Conservation (phyloP, 2,329 filamentous ascomycete species). For the Ramularia endophylla region DNA sequence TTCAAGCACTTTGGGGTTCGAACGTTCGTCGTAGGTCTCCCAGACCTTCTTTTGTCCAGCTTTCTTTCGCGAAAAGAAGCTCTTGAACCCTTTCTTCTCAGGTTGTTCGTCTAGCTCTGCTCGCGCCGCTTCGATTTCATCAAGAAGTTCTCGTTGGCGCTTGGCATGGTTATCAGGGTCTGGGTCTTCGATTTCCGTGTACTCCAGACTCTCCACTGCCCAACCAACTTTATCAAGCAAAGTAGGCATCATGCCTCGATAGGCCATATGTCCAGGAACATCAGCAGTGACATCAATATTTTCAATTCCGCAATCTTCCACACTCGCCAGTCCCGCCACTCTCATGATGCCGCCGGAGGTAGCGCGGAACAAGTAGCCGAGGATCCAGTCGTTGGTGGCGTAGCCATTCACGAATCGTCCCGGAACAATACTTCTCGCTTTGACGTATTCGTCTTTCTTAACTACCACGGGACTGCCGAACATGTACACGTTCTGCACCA, state of each 20-base stretch:
- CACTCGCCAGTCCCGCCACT: constrained; percentile 73
- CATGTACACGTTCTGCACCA: constrained; percentile 92
- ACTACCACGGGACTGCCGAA: constrained; percentile 91
- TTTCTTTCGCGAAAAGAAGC: constrained; percentile 79
- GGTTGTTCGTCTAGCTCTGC: constrained; percentile 77
- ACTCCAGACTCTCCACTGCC: constrained; percentile 88
- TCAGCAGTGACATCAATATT: constrained; percentile 82
- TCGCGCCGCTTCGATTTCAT: constrained; percentile 91
- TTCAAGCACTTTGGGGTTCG: constrained; percentile 35
- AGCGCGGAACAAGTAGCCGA: constrained; percentile 87
- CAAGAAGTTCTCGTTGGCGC: constrained; percentile 86
- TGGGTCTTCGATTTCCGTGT: constrained; percentile 92
- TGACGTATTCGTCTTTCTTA: constrained; percentile 83
- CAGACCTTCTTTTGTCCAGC: constrained; percentile 74
- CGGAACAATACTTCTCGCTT: constrained; percentile 73
- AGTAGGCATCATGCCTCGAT: constrained; percentile 84
- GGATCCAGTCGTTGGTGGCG: constrained; percentile 92
- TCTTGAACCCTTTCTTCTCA: constrained; percentile 59
- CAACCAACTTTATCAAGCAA: constrained; percentile 84
- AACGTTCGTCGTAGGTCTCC: constrained; percentile 82
- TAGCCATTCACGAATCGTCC: constrained; percentile 96
- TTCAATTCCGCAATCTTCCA: constrained; percentile 76
- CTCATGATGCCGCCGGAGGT: constrained; percentile 88
- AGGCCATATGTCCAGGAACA: constrained; percentile 93
- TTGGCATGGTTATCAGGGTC: constrained; percentile 89